Evolutionary conservation across 73 alveolate genomes (phyloP), one percentile per base, ranked within the genome.

Genomic region (Breviolum minutum): DNA sequence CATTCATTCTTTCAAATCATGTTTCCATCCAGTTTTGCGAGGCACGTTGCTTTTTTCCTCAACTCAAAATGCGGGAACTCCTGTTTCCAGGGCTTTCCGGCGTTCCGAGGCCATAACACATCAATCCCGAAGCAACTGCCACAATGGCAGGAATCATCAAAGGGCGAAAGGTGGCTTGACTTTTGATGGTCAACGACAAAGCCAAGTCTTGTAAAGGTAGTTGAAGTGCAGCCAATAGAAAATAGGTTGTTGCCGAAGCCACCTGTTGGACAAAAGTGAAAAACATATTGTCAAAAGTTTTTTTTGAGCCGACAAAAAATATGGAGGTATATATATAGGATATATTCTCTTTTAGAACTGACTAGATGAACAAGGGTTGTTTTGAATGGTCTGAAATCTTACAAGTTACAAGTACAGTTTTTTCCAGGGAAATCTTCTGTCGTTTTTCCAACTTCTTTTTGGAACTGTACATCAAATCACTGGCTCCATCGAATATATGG

Each of bases 131-230:
- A 26, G 98, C 90, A 40, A 92, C 98, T 5, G 87, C 77, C 80
- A 80, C 54, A 32, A 92, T 74, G 32, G 98, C 90, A 5, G 98
- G 98, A 63, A 92, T 74, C 98, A 92, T 92, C 74, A 80, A 77
- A 7, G 83, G 63, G 48, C 90, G 89, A 76, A 92, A 92, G 76
- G 81, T 81, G 80, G 98, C 98, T 48, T n/a, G 24, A 5, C 91
- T 13, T 26, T 26, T 24, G 27, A 60, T 64, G 66, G 62, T 48
- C 66, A 60, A 22, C n/a, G 97, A 90, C 62, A 90, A 76, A n/a
- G 97, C 88, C 61, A 90, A 54, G 88, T 90, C 97, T 73, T 90
- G 97, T 73, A 90, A n/a, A 12, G 97, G 97, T 29, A 90, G 97
- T 62, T 90, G 97, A 62, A 90, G 63, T 64, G 98, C 98, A 10